Evolutionary conservation across 352 stramenopile species (phyloP).

Genomic region (Globisporangium solare): DNA sequence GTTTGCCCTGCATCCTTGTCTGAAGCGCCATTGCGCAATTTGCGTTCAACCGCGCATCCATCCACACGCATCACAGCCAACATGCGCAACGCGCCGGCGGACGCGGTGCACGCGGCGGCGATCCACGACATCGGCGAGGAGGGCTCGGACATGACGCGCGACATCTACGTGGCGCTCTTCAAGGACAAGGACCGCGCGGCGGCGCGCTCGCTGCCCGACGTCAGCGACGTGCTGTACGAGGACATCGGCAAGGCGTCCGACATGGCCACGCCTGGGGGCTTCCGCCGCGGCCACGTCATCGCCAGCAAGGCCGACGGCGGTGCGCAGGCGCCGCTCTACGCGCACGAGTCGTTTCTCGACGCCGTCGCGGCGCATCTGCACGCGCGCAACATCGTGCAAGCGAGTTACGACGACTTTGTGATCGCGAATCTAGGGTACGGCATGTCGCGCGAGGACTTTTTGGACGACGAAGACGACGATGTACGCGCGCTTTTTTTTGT

Average conservation of each 20-base stretch:
- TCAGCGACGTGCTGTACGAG: constrained; percentile 52
- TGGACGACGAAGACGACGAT: constrained; percentile 22
- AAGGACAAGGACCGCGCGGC: constrained; percentile 38
- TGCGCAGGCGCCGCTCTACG: constrained; percentile 28
- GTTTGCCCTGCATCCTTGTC: too few species aligned
- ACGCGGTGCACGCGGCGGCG: constrained; percentile 19
- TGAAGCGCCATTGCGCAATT: too few species aligned
- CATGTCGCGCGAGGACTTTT: constrained; percentile 34
- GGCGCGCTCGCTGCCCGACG: constrained; percentile 44
- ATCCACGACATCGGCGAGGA: constrained; percentile 52
- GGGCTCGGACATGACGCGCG: constrained; percentile 61
- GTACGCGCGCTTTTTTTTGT: too few species aligned
- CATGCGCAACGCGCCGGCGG: too few species aligned
- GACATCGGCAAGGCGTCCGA: constrained; percentile 55
- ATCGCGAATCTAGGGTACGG: constrained; percentile 37
- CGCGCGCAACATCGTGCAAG: constrained; percentile 27
- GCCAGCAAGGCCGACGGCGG: constrained; percentile 27
- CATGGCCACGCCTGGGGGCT: constrained; percentile 45
- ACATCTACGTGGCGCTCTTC: constrained; percentile 65
- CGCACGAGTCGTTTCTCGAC: constrained; percentile 48
- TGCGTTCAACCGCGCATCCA: too few species aligned
- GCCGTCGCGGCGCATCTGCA: constrained; percentile 15
- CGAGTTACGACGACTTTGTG: constrained; percentile 53
- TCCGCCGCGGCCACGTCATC: constrained; percentile 54
- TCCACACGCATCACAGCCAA: background rate